Conservation (phyloP, 257 asterid species). For the Penstemon barbatus region DNA sequence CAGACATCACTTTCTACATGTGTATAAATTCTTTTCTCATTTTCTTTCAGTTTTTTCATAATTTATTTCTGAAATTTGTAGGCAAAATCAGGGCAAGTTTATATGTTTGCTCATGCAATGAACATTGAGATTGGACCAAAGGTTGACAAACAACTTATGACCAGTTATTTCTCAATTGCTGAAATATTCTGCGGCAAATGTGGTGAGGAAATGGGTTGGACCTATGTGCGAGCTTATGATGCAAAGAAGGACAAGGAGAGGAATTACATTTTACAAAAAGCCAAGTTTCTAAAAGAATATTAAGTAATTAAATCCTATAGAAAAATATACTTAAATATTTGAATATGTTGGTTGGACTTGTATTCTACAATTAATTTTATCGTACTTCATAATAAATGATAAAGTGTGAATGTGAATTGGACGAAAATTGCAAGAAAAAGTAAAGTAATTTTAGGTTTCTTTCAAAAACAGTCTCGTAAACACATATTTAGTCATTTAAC, state of each 20-base stretch:
- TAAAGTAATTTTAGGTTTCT: too few relatives aligned
- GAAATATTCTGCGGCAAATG: slow-evolving; percentile 44
- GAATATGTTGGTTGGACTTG: neutral
- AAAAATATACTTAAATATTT: neutral
- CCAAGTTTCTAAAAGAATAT: slow-evolving; percentile 38
- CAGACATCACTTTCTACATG: too few relatives aligned
- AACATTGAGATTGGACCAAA: slow-evolving; percentile 37
- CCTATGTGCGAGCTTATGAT: slow-evolving; percentile 33
- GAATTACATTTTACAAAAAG: slow-evolving; percentile 33
- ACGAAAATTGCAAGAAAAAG: too few relatives aligned
- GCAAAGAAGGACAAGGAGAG: slow-evolving; percentile 37
- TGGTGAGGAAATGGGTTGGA: slow-evolving; percentile 44
- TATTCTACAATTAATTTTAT: too few relatives aligned
- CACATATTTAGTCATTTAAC: too few relatives aligned
- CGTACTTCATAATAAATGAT: too few relatives aligned
- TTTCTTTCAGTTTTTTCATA: neutral
- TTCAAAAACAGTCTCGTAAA: too few relatives aligned
- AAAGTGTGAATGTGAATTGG: too few relatives aligned
- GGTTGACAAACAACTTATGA: slow-evolving; percentile 25
- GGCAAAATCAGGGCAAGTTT: slow-evolving; percentile 44
- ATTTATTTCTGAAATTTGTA: neutral
- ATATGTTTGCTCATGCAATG: slow-evolving; percentile 40
- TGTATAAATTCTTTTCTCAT: too few relatives aligned
- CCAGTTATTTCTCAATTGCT: slow-evolving; percentile 36
- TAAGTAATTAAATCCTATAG: neutral